Evolutionary conservation across 2,329 filamentous ascomycete genomes (phyloP).

Genomic region (Calonectria leucothoes): DNA sequence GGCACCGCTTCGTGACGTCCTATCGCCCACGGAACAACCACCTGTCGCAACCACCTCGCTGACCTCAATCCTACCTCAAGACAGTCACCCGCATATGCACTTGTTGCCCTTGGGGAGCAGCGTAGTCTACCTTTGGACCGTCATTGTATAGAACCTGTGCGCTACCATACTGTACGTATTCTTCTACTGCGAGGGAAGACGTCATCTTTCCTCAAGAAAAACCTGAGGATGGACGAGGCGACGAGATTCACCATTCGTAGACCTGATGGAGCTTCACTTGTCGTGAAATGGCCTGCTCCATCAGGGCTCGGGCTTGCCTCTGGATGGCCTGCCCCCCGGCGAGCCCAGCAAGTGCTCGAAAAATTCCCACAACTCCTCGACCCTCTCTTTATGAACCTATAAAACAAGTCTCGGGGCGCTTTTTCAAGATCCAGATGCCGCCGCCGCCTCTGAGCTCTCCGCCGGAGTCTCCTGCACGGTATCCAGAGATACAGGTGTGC

Average conservation of each 20-base stretch:
- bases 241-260: conserved; percentile 41
- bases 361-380: conserved; percentile 35
- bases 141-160: conserved; percentile 29
- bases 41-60: conserved; percentile 29
- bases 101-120: conserved; percentile 10
- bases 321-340: conserved; percentile 39
- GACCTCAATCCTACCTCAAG: conserved; percentile 15
- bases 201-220: conserved; percentile 37
- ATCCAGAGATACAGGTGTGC: conserved; percentile 15
- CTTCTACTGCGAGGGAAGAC: conserved; percentile 39
- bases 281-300: conserved; percentile 34
- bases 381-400: conserved; percentile 35
- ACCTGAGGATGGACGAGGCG: conserved; percentile 38
- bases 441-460: conserved; percentile 32
- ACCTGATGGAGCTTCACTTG: conserved; percentile 39
- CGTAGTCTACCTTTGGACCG: conserved; percentile 19
- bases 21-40: conserved; percentile 15
- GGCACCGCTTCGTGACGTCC: conserved; percentile 17
- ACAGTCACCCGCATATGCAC: conserved; percentile 21
- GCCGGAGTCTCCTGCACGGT: conserved; percentile 27
- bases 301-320: conserved; percentile 46
- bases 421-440: conserved; percentile 41
- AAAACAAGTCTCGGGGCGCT: conserved; percentile 13
- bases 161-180: conserved; percentile 41
- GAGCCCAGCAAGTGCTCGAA: conserved; percentile 39